phyloP scores from a whole-genome alignment of 768 basidiomycete genomes.

The Russula griseocarnosa region DNA sequence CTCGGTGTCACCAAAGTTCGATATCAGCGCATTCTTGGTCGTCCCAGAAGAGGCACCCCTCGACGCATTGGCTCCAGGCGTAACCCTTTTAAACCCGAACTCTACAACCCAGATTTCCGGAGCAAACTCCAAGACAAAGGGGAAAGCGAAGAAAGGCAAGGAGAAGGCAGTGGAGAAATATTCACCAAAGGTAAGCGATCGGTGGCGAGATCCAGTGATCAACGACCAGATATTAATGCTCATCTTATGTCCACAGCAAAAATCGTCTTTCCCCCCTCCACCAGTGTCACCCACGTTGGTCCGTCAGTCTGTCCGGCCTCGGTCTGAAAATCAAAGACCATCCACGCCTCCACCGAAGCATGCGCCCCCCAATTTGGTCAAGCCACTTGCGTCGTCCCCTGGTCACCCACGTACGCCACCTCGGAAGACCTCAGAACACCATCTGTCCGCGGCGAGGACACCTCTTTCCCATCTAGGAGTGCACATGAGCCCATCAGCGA shows the following conservation, averaged over 20 bases:
- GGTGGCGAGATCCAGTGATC: neutral
- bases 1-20: slow-evolving; percentile 14
- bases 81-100: slow-evolving; percentile 22
- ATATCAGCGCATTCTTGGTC: slow-evolving; percentile 28
- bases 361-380: slow-evolving; percentile 4
- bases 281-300: slow-evolving; percentile 28
- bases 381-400: slow-evolving; percentile 37
- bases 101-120: neutral
- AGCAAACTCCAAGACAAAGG: slow-evolving; percentile 15
- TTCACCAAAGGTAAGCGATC: slow-evolving; percentile 11
- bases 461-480: slow-evolving; percentile 65
- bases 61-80: slow-evolving; percentile 27
- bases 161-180: slow-evolving; percentile 18
- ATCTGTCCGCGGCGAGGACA: slow-evolving; percentile 58
- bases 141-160: slow-evolving; percentile 27
- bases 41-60: slow-evolving; percentile 27
- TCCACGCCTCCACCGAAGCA: slow-evolving; percentile 21
- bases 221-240: neutral
- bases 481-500: slow-evolving; percentile 65
- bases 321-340: neutral
- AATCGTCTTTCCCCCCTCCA: slow-evolving; percentile 20
- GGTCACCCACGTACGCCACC: slow-evolving; percentile 41
- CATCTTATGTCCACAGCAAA: slow-evolving; percentile 1
- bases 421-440: slow-evolving; percentile 32
- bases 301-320: slow-evolving; percentile 18